These are phyloP conservation scores for Neospermospora avenae DNA, from an alignment of 2,329 filamentous ascomycete species.

Conservation along the genomic window DNA sequence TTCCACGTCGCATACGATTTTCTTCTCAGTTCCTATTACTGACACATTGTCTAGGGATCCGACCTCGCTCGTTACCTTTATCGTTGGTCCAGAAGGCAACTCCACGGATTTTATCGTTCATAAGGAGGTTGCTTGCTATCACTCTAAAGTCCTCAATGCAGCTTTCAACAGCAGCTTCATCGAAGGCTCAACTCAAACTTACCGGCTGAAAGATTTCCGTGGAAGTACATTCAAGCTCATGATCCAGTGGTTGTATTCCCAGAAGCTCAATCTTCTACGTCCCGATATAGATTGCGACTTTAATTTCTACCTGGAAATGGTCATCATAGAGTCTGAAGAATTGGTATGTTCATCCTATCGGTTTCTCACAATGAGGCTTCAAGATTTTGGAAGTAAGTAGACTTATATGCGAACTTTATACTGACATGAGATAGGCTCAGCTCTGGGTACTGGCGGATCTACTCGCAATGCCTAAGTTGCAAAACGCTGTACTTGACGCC, in stretches of 20 bases:
- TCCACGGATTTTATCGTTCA: slow-evolving; percentile 9
- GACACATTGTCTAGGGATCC: neutral
- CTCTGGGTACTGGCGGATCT: slow-evolving; percentile 8
- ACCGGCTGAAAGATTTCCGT: slow-evolving; percentile 6
- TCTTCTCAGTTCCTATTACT: neutral
- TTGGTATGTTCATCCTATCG: neutral
- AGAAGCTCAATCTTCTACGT: neutral
- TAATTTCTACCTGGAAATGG: neutral
- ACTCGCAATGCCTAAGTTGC: neutral
- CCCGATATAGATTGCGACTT: neutral
- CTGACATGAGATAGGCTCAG: neutral
- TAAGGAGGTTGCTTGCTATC: slow-evolving; percentile 12
- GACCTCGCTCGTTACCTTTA: slow-evolving; percentile 3
- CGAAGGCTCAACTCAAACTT: slow-evolving; percentile 11
- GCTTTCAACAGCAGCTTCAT: slow-evolving; percentile 10
- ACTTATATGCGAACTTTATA: no score
- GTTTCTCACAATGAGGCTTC: neutral
- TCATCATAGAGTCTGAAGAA: neutral
- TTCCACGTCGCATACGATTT: neutral
- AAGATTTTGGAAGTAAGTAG: no score
- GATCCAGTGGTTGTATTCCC: slow-evolving; percentile 12
- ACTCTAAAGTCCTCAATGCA: slow-evolving; percentile 5
- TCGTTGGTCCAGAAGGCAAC: neutral
- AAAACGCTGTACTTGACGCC: neutral
- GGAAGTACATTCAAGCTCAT: neutral